phyloP scores from a whole-genome alignment of 345 rosid genomes.

The Trapa incisa region DNA sequence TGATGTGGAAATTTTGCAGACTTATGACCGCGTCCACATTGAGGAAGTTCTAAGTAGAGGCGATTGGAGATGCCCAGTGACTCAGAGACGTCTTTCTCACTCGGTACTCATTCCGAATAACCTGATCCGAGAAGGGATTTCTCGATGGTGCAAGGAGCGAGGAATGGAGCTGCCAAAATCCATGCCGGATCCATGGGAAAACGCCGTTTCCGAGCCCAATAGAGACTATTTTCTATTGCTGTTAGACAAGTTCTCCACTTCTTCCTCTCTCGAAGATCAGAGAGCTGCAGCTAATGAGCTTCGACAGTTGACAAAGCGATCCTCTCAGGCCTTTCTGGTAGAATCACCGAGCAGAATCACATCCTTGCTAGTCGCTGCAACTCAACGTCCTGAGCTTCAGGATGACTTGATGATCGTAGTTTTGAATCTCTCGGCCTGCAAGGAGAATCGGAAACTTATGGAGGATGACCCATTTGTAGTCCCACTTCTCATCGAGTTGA shows the following conservation, averaged over 20 bases:
- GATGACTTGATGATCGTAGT: constrained; percentile 34
- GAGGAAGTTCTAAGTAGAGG: constrained; percentile 29
- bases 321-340: constrained; percentile 27
- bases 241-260: constrained; percentile 29
- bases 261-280: constrained; percentile 27
- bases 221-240: constrained; percentile 20
- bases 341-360: constrained; percentile 21
- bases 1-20: constrained; percentile 22
- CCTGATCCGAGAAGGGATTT: constrained; percentile 33
- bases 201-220: constrained; percentile 12
- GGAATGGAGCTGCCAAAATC: constrained; percentile 21
- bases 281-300: constrained; percentile 40
- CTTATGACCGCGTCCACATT: constrained; percentile 38
- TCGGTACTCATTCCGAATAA: constrained; percentile 30
- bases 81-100: constrained; percentile 27
- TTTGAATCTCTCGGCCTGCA: constrained; percentile 34
- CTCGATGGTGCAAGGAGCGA: constrained; percentile 30
- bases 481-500: constrained; percentile 29
- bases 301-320: constrained; percentile 33
- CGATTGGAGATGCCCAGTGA: constrained; percentile 37
- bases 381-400: constrained; percentile 23
- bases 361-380: constrained; percentile 20
- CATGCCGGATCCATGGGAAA: constrained; percentile 8
- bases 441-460: constrained; percentile 22
- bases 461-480: constrained; percentile 28